Conservation (phyloP, 2,329 filamentous ascomycete genomes). For the Aspergillus spinulosporus region DNA sequence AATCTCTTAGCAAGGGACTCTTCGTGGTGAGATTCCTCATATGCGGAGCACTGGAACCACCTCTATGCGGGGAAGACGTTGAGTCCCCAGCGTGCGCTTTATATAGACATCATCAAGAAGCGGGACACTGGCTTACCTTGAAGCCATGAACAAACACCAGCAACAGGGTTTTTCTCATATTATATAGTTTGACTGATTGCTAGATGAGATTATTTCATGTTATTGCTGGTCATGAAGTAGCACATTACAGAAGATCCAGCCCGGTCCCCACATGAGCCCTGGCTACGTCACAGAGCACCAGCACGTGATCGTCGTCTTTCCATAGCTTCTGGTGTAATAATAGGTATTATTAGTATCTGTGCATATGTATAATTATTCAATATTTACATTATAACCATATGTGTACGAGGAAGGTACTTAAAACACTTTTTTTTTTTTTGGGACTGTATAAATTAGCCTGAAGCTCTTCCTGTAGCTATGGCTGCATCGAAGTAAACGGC, state of each 20-base stretch:
- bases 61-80: background rate
- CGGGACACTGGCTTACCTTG: conserved; percentile 38
- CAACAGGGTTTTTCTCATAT: conserved; percentile 49
- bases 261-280: background rate
- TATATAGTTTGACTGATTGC: conserved; percentile 14
- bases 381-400: background rate
- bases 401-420: too few relatives aligned
- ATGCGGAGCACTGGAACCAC: background rate
- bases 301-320: background rate
- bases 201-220: background rate
- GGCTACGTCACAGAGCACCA: background rate
- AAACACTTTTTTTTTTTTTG: too few relatives aligned
- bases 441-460: too few relatives aligned
- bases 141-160: conserved; percentile 53
- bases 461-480: too few relatives aligned
- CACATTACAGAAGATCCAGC: background rate
- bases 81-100: background rate
- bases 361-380: background rate
- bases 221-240: background rate
- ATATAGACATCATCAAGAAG: background rate
- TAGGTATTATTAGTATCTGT: too few relatives aligned
- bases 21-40: background rate
- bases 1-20: background rate
- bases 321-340: background rate
- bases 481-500: too few relatives aligned